Percentiles rank a stretch among this genome's conserved stretches.
These are phyloP conservation scores for Lycium barbarum DNA, from an alignment of 257 asterid species.

Conservation along the genomic window DNA sequence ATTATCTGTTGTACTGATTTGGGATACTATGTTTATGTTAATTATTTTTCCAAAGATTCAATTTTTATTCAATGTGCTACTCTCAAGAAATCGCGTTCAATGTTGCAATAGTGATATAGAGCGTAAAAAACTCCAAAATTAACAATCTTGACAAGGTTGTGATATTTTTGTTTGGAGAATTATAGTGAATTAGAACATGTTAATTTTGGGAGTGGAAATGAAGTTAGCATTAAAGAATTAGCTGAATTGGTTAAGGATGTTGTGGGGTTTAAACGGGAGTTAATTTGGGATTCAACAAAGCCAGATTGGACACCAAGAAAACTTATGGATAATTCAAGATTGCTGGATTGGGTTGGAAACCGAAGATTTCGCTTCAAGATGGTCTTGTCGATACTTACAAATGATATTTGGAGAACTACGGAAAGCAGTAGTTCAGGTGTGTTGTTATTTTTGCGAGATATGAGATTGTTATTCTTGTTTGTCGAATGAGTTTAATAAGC, in stretches of 20 bases:
- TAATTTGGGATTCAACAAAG: conserved; percentile 84
- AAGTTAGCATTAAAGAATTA: conserved; percentile 80
- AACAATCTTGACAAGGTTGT: no score
- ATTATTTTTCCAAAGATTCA: neutral
- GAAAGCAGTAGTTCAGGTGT: conserved; percentile 52
- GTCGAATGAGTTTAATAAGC: neutral
- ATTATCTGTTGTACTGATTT: neutral
- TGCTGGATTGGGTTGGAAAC: conserved; percentile 80
- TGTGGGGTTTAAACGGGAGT: conserved; percentile 82
- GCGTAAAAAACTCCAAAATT: no score
- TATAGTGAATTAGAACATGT: conserved; percentile 85
- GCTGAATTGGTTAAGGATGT: conserved; percentile 89
- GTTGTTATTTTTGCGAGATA: neutral
- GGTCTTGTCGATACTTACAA: conserved; percentile 75
- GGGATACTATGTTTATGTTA: conserved; percentile 3
- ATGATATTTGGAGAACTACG: conserved; percentile 79
- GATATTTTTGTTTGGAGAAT: conserved; percentile 67
- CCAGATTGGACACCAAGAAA: conserved; percentile 97
- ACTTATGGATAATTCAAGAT: conserved; percentile 93
- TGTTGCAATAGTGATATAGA: neutral
- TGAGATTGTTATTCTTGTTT: conserved; percentile 15
- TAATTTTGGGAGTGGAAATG: conserved; percentile 93
- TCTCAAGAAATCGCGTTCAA: neutral
- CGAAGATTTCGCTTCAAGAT: conserved; percentile 74
- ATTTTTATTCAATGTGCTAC: neutral